Evolutionary conservation across 768 basidiomycete genomes (phyloP), one percentile per base, ranked within the genome.

Genomic region (Mycena vitilis): DNA sequence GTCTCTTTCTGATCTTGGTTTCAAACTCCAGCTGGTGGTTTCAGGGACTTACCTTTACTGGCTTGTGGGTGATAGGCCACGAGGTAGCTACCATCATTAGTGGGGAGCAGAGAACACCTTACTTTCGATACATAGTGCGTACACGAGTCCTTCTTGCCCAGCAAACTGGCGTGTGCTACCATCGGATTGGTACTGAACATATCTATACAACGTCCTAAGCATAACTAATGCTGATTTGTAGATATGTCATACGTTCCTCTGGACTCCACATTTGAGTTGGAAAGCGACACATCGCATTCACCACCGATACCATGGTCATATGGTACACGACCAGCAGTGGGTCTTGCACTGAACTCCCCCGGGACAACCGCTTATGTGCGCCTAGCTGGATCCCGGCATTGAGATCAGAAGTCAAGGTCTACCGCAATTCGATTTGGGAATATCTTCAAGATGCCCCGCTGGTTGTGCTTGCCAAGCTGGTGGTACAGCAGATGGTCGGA

Each of bases 241-340:
- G 38, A 15, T 76, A 23, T 55, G 56, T 9, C 80, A 81, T 60
- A 76, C 78, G 4, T 66, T 74, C 16, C 68, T 81, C 20, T 78
- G 76, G 76, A 79, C 81, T 77, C 76, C 79, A 77, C 76, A 86
- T 82, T 68, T 86, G 82, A 73, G 86, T 83, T 84, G 87, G 87
- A 81, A 80, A 76, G 73, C 86, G 77, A 85, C 80, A 74, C 76
- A 87, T 79, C 79, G 84, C 40, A 72, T 83, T 15, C 87, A 89
- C 77, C 86, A 83, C 66, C 80, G 79, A 65, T 84, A 86, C 78
- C 87, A 88, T 74, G 87, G 85, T 42, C 84, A 84, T 2, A 88
- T 87, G 75, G 56, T 40, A 15, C 13, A 23, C 8, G 56, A 57
- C 20, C 37, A 56, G 18, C 18, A 40, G 36, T 42, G 34, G 4